Evolutionary conservation across 805 yeast species (phyloP).

Genomic region (Kodamaea nitidulidarum): DNA sequence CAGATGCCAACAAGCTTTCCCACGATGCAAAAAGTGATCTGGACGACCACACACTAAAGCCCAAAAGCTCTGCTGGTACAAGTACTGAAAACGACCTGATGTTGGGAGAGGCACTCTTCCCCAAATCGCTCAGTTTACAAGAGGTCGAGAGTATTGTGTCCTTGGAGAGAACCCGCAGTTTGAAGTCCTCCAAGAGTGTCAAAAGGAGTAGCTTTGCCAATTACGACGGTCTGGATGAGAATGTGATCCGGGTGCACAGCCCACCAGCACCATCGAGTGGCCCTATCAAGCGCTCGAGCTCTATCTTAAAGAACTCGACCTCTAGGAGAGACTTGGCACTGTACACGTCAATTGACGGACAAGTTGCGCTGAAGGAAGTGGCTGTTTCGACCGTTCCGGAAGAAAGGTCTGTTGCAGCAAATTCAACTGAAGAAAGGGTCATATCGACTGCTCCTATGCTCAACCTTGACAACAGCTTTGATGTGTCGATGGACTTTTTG

Average conservation of each 20-base stretch:
- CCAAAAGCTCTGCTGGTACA: neutral
- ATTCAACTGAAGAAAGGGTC: neutral
- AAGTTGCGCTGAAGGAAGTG: neutral
- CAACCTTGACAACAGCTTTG: constrained; percentile 7
- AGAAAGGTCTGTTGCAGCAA: neutral
- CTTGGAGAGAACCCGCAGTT: constrained; percentile 60
- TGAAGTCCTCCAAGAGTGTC: constrained; percentile 47
- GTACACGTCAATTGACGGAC: constrained; percentile 10
- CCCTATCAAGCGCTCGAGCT: constrained; percentile 31
- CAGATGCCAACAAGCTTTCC: too few species aligned
- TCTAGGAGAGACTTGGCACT: constrained; percentile 18
- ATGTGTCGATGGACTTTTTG: constrained; percentile 27
- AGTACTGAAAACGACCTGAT: constrained; percentile 19
- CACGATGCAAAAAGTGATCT: too few species aligned
- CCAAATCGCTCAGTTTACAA: constrained; percentile 58
- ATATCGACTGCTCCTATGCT: too few species aligned
- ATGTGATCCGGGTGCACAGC: constrained; percentile 26
- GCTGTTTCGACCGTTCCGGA: neutral
- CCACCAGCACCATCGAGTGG: constrained; percentile 15
- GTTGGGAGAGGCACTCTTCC: constrained; percentile 58
- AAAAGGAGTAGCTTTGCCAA: constrained; percentile 36
- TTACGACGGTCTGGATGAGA: constrained; percentile 40
- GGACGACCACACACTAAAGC: too few species aligned
- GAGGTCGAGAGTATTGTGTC: constrained; percentile 75
- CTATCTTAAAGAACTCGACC: constrained; percentile 36